Evolutionary conservation across 495 filamentous ascomycete genomes (phyloP).

Genomic region (Hamigera avellanea): DNA sequence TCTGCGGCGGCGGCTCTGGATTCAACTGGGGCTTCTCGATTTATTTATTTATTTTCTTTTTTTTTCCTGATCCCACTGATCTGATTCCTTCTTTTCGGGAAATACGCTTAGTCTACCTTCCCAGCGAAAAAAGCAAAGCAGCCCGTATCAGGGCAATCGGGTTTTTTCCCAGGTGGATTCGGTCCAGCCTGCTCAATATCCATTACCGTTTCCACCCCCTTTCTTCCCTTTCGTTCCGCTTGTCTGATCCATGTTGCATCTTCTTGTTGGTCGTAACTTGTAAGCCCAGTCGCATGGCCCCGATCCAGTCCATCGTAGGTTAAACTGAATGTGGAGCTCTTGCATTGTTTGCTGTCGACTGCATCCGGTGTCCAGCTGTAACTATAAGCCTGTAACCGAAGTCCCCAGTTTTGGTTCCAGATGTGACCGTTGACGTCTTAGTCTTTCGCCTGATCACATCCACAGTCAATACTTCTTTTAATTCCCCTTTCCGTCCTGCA

Average conservation of each 20-base stretch:
- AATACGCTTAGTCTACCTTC: too few relatives aligned
- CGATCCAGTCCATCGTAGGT: conserved; percentile 17
- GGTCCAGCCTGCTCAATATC: conserved; percentile 2
- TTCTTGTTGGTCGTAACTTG: too few relatives aligned
- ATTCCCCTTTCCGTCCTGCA: conserved; percentile 21
- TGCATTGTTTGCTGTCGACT: conserved; percentile 28
- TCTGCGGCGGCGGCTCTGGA: conserved; percentile 15
- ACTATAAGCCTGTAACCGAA: conserved; percentile 34
- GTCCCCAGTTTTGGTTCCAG: too few relatives aligned
- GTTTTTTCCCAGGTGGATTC: conserved; percentile 3
- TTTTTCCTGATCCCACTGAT: too few relatives aligned
- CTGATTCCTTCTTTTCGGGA: too few relatives aligned
- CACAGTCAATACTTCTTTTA: conserved; percentile 26
- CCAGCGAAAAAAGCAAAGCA: too few relatives aligned
- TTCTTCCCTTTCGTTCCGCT: conserved; percentile 8
- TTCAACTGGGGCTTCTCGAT: conserved; percentile 3
- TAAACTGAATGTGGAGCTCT: conserved; percentile 8
- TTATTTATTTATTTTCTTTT: conserved; percentile 5
- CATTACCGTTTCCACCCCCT: conserved; percentile 13
- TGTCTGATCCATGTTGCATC: too few relatives aligned
- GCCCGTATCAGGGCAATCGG: conserved; percentile 5
- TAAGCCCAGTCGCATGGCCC: conserved; percentile 17
- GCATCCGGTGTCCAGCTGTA: conserved; percentile 18
- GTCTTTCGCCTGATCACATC: conserved; percentile 32
- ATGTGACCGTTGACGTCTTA: conserved; percentile 21